Percentiles rank a stretch among this genome's conserved stretches.
Evolutionary conservation across 2,329 filamentous ascomycete species (phyloP).

Genomic region (Arthrobotrys sinensis): DNA sequence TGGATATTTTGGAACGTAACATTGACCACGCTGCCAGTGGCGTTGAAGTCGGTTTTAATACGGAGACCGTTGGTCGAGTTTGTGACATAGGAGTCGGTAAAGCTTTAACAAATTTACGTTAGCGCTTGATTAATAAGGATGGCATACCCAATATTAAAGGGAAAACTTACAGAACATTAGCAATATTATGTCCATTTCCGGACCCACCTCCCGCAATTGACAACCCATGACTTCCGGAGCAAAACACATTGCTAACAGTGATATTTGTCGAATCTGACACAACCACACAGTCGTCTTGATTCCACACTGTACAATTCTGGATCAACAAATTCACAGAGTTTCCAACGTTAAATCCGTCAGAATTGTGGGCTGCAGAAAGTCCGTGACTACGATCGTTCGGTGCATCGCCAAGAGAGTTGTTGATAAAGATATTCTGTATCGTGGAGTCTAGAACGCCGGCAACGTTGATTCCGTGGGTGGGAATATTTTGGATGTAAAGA

Average conservation of each 20-base stretch:
- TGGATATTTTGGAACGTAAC: slow-evolving; percentile 71
- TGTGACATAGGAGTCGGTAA: slow-evolving; percentile 64
- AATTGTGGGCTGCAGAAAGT: slow-evolving; percentile 67
- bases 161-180: slow-evolving; percentile 65
- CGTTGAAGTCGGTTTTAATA: slow-evolving; percentile 68
- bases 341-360: slow-evolving; percentile 67
- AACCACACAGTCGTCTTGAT: slow-evolving; percentile 67
- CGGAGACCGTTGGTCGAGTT: slow-evolving; percentile 67
- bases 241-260: slow-evolving; percentile 64
- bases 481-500: slow-evolving; percentile 68
- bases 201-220: slow-evolving; percentile 66
- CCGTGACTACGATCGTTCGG: slow-evolving; percentile 66
- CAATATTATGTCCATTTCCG: slow-evolving; percentile 66
- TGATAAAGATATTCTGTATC: slow-evolving; percentile 67
- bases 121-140: background rate
- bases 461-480: slow-evolving; percentile 68
- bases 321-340: slow-evolving; percentile 65
- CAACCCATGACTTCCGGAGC: slow-evolving; percentile 65
- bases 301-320: slow-evolving; percentile 64
- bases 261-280: slow-evolving; percentile 66
- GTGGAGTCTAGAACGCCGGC: slow-evolving; percentile 65
- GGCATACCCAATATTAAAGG: background rate
- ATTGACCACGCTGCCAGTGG: slow-evolving; percentile 68
- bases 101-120: slow-evolving; percentile 54
- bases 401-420: slow-evolving; percentile 68